A percentile compares a stretch with the other conserved stretches of the same genome.
phyloP scores from a whole-genome alignment of 2,329 filamentous ascomycete genomes.

The Fusarium sp. region DNA sequence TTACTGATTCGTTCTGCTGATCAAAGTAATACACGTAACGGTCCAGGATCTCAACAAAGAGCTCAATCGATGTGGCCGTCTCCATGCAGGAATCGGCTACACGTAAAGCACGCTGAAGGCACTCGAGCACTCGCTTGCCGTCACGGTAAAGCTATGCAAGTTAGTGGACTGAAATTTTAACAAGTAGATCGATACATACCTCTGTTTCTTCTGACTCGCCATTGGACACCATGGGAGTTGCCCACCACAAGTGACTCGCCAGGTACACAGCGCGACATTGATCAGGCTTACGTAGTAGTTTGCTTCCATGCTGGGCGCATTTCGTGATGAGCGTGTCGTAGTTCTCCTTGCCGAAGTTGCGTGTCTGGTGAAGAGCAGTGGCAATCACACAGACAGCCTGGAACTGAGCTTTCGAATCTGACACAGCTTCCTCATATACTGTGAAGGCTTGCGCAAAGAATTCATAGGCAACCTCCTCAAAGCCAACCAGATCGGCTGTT shows the following conservation, averaged over 20 bases:
- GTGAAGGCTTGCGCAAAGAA: conserved; percentile 99
- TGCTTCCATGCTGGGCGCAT: conserved; percentile 95
- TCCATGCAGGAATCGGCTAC: conserved; percentile 99
- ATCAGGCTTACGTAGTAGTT: conserved; percentile 96
- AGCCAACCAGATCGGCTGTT: conserved; percentile 89
- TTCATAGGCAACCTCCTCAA: conserved; percentile 97
- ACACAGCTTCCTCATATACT: conserved; percentile 96
- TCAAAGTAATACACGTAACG: conserved; percentile 99
- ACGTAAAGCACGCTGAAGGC: conserved; percentile 91
- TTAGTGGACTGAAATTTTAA: conserved; percentile 34
- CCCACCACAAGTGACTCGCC: conserved; percentile 98
- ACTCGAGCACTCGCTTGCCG: conserved; percentile 96
- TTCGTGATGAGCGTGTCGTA: conserved; percentile 99
- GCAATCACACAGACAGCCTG: conserved; percentile 97
- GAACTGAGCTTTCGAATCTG: conserved; percentile 96
- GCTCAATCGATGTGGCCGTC: conserved; percentile 93
- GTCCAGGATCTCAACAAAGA: conserved; percentile 98
- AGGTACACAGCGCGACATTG: conserved; percentile 97
- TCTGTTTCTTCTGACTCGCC: conserved; percentile 85
- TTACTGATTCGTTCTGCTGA: conserved; percentile 94
- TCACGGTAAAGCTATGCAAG: conserved; percentile 87
- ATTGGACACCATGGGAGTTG: conserved; percentile 82
- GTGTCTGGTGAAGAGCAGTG: conserved; percentile 86
- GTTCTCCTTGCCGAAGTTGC: conserved; percentile 95
- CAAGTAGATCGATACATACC: conserved; percentile 64